Base-by-base conservation (phyloP, 331 rosid genomes). In the Acacia pycnantha region DNA sequence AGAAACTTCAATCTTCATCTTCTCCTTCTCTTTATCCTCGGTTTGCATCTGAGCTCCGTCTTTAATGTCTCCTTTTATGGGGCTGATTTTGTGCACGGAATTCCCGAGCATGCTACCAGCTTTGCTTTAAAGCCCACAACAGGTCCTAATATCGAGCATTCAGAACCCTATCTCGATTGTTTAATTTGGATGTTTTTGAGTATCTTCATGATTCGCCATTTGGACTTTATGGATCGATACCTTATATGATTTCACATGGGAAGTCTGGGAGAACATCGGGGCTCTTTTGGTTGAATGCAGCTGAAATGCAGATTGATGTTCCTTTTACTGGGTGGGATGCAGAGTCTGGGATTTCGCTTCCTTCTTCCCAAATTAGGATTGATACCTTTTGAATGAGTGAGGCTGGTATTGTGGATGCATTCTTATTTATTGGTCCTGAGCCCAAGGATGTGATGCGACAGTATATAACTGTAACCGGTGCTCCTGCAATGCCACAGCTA, bases 221-320 rank as follows among this genome's bases (percentile, higher is more conserved):
- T 56, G 98, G 98, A 70, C 84, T 96, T 11, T 96, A 96, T 50
- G 98, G 97, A 8, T 94, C 99, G 2, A 81, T 96, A 15, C 99
- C 98, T 18, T 91, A 91, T 79, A 96, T 96, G 98, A 62, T 96
- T 83, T 91, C 99, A 0, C 99, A 96, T 27, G 99, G 99, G 24
- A 92, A 91, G 67, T 59, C 70, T 0, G 67, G 91, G 22, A 98
- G 99, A 0, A 91, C 91, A 40, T 82, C 95, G 0, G 99, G 99
- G 6, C 92, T 96, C 78, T 94, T 92, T 87, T 96, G 99, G 98
- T 79, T 96, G 81, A 96, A 96, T 41, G n/a, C n/a, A n/a, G n/a
- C n/a, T n/a, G n/a, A n/a, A n/a, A n/a, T n/a, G 98, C 99, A 96
- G 89, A 92, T 96, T 74, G 99, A 96, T 66, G 98, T 96, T 79